phyloP scores from a whole-genome alignment of 192 early-diverging fungal genomes.

The Polychytrium aggregatum region DNA sequence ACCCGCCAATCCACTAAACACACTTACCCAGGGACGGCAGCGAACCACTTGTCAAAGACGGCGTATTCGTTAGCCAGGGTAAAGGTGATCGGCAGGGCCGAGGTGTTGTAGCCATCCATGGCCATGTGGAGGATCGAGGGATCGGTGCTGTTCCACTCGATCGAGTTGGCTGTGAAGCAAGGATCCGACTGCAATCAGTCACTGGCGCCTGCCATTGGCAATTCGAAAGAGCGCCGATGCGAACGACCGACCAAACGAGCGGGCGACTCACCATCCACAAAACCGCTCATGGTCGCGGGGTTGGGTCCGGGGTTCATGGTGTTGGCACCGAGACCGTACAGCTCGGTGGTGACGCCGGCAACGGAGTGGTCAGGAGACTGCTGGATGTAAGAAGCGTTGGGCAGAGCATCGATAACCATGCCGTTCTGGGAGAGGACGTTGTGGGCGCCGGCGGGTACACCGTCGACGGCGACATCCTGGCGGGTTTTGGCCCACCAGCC shows the following conservation, averaged over 20 bases:
- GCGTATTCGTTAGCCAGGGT: conserved; percentile 17
- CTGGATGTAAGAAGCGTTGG: conserved; percentile 3
- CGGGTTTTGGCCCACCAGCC: conserved; percentile 6
- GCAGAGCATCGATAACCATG: neutral
- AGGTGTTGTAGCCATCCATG: conserved; percentile 7
- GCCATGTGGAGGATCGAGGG: conserved; percentile 1
- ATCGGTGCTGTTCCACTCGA: conserved; percentile 7
- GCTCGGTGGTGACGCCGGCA: neutral
- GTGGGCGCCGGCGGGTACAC: conserved; percentile 2
- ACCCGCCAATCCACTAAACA: neutral
- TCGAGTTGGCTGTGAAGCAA: conserved; percentile 11
- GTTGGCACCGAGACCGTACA: conserved; percentile 4
- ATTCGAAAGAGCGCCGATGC: neutral
- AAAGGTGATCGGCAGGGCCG: conserved; percentile 9
- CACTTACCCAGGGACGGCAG: neutral
- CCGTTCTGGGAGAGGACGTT: conserved; percentile 2
- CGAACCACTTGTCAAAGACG: conserved; percentile 20
- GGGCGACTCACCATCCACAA: conserved; percentile 1
- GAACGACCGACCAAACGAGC: neutral
- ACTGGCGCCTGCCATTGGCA: conserved; percentile 19
- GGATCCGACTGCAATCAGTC: too few species aligned
- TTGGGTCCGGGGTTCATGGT: conserved; percentile 1
- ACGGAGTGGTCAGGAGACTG: neutral
- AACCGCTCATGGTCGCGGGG: neutral
- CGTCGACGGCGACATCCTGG: neutral